Conservation (phyloP, 176 grass and related monocot species). For the Cenchrus americanus region DNA sequence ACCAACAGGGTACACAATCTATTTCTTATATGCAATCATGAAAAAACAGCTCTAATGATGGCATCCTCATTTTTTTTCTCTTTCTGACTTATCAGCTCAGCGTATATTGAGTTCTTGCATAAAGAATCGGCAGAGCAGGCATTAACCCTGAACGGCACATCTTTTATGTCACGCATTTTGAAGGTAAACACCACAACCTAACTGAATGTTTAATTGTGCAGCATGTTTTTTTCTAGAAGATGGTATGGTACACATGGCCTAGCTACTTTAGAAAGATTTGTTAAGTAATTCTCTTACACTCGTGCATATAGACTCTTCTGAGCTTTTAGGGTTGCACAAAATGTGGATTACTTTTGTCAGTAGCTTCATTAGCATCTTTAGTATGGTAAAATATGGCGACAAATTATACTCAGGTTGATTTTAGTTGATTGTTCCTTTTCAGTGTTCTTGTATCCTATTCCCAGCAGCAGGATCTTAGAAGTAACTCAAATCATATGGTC, state of each 20-base stretch:
- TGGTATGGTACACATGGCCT: not conserved
- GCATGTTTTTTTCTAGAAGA: constrained; percentile 14
- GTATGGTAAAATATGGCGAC: constrained; percentile 8
- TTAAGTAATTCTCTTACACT: not conserved
- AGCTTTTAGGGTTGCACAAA: not conserved
- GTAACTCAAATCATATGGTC: not conserved
- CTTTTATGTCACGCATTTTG: constrained; percentile 97
- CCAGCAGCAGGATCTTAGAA: not conserved
- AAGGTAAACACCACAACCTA: constrained; percentile 61
- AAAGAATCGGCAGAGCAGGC: constrained; percentile 90
- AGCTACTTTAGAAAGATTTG: constrained; percentile 19
- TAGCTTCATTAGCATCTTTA: constrained; percentile 25
- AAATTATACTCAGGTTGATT: not conserved
- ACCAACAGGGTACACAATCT: constrained; percentile 77
- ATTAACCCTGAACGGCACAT: constrained; percentile 77
- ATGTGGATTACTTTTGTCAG: constrained; percentile 23
- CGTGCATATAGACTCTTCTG: not conserved
- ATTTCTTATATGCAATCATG: constrained; percentile 6
- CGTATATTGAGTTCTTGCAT: constrained; percentile 84
- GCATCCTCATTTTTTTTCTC: constrained; percentile 16
- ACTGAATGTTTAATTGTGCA: constrained; percentile 5
- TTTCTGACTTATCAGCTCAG: constrained; percentile 55
- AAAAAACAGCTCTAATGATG: constrained; percentile 7
- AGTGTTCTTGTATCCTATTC: not conserved
- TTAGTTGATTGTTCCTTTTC: not conserved